Conservation (phyloP, 331 rosid species). For the Spiraea crenata region DNA sequence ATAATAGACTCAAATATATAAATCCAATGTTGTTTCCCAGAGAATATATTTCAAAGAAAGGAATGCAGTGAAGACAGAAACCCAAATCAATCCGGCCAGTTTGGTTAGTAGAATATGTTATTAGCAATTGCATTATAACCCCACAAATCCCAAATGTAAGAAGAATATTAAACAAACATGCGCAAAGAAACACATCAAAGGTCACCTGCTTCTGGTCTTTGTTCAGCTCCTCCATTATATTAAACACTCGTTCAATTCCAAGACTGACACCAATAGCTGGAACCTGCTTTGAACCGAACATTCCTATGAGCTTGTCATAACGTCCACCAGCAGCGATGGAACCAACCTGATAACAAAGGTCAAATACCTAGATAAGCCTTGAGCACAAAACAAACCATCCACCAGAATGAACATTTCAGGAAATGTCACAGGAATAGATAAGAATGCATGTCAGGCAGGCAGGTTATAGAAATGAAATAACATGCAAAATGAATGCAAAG, state of each 20-base stretch:
- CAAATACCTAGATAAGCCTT: neutral
- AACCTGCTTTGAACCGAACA: constrained; percentile 80
- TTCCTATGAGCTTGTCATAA: constrained; percentile 83
- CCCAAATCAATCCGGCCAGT: no score
- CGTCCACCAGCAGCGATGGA: constrained; percentile 97
- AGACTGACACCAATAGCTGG: constrained; percentile 91
- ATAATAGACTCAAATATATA: neutral
- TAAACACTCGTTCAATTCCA: constrained; percentile 93
- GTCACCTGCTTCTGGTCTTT: constrained; percentile 72
- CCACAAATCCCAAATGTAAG: neutral
- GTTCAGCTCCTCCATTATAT: constrained; percentile 72
- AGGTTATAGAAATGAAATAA: neutral
- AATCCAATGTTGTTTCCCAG: neutral
- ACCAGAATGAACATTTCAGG: constrained; percentile 40
- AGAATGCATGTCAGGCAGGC: neutral
- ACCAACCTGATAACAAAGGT: constrained; percentile 60
- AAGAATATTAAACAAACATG: neutral
- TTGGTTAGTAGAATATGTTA: no score
- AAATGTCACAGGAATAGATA: neutral
- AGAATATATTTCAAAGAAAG: neutral
- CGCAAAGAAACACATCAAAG: constrained; percentile 12
- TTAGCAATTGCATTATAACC: neutral
- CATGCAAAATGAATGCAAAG: neutral
- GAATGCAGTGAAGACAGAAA: no score
- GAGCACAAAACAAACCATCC: constrained; percentile 8